A percentile compares a stretch with the other conserved stretches of the same genome.
phyloP scores from a whole-genome alignment of 2,329 filamentous ascomycete genomes.

The Acarospora socialis region DNA sequence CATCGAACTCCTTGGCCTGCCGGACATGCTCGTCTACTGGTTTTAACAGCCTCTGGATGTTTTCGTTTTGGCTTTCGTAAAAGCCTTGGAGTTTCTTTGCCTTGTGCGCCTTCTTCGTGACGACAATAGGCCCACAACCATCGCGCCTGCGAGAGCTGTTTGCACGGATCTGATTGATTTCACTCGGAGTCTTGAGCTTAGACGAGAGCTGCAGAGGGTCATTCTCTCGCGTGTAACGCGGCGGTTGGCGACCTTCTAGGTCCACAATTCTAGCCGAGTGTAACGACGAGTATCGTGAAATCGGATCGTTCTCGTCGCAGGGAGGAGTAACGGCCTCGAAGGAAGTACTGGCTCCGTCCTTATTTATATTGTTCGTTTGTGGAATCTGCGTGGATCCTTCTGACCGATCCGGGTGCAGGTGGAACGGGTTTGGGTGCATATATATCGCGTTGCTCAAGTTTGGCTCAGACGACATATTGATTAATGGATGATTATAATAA shows the following conservation, averaged over 20 bases:
- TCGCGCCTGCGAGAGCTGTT: constrained; percentile 67
- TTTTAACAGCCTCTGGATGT: constrained; percentile 82
- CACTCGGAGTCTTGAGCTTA: constrained; percentile 60
- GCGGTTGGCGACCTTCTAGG: constrained; percentile 33
- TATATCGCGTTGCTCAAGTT: too few species aligned
- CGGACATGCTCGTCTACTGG: constrained; percentile 81
- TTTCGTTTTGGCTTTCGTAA: constrained; percentile 65
- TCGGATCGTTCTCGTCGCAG: too few species aligned
- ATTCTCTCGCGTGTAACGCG: constrained; percentile 46
- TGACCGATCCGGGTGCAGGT: too few species aligned
- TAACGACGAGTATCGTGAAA: too few species aligned
- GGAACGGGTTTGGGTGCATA: too few species aligned
- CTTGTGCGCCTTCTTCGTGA: constrained; percentile 13
- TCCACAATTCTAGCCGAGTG: too few species aligned
- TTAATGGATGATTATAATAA: too few species aligned
- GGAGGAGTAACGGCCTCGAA: too few species aligned
- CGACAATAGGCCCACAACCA: constrained; percentile 30
- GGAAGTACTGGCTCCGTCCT: too few species aligned
- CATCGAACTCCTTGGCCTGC: constrained; percentile 64
- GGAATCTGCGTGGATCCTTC: too few species aligned
- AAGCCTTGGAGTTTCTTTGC: constrained; percentile 37
- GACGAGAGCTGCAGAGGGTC: constrained; percentile 73
- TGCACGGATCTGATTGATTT: constrained; percentile 64
- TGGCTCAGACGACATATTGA: too few species aligned
- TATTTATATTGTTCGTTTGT: too few species aligned